These are phyloP conservation scores for Elasticomyces elasticus DNA, from an alignment of 495 filamentous ascomycete species.

Conservation along the genomic window DNA sequence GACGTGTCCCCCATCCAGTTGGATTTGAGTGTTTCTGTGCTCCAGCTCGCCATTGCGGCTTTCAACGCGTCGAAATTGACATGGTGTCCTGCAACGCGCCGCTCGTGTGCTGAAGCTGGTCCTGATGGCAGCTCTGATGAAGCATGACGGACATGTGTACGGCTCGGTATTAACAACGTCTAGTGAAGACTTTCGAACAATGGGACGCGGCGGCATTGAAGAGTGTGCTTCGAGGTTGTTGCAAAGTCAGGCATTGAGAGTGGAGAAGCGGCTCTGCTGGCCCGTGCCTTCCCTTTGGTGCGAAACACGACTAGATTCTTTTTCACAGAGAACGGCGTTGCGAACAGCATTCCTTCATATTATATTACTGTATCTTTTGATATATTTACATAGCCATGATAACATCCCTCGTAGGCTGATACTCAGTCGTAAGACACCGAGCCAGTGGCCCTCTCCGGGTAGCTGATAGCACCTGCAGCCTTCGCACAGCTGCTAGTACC, in stretches of 20 bases:
- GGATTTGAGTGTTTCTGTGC: neutral
- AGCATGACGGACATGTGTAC: slow-evolving; percentile 13
- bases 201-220: slow-evolving; percentile 6
- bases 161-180: neutral
- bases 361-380: too few species aligned
- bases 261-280: too few species aligned
- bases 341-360: too few species aligned
- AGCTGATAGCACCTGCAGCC: slow-evolving; percentile 33
- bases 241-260: too few species aligned
- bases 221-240: too few species aligned
- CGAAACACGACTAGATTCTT: too few species aligned
- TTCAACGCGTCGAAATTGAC: neutral
- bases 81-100: neutral
- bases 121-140: neutral
- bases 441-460: slow-evolving; percentile 30
- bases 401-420: neutral
- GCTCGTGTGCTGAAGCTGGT: neutral
- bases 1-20: neutral
- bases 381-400: too few species aligned
- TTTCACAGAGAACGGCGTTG: too few species aligned
- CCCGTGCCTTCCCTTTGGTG: too few species aligned
- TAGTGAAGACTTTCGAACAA: neutral
- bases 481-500: slow-evolving; percentile 37
- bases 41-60: neutral
- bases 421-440: neutral